These are phyloP conservation scores for Coemansia sp. DNA, from an alignment of 192 early-diverging fungal species.

Conservation along the genomic window DNA sequence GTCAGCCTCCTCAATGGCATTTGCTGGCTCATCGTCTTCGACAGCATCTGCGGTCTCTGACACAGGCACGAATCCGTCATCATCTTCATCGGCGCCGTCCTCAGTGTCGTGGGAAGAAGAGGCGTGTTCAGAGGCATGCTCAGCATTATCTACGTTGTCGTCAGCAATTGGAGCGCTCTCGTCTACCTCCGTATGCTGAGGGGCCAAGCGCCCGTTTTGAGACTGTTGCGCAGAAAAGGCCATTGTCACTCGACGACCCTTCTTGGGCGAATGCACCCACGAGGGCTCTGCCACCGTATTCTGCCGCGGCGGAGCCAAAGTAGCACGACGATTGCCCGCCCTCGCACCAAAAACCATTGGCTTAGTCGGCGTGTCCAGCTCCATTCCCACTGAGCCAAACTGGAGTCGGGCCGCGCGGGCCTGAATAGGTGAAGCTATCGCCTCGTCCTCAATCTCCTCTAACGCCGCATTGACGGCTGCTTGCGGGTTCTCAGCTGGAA, in stretches of 20 bases:
- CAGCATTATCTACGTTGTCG: not conserved
- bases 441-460: conserved; percentile 18
- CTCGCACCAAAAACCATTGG: not conserved
- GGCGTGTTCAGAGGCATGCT: not conserved
- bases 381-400: not conserved
- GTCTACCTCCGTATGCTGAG: not conserved
- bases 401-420: conserved; percentile 10
- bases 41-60: not conserved
- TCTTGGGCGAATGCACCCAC: conserved; percentile 42
- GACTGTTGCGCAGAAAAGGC: conserved; percentile 12
- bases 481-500: conserved; percentile 14
- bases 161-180: not conserved
- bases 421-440: conserved; percentile 9
- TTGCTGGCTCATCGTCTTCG: not conserved
- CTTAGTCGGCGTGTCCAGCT: not conserved
- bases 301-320: conserved; percentile 26
- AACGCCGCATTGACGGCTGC: not conserved
- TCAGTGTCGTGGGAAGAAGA: not conserved
- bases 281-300: not conserved
- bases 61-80: not conserved
- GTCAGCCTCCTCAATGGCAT: conserved; percentile 1
- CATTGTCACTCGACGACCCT: conserved; percentile 35
- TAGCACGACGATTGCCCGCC: conserved; percentile 23
- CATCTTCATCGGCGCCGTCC: conserved; percentile 12
- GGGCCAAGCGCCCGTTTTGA: not conserved